These are phyloP conservation scores for Pestalotiopsis sp. DNA, from an alignment of 2,329 filamentous ascomycete species.

Conservation along the genomic window DNA sequence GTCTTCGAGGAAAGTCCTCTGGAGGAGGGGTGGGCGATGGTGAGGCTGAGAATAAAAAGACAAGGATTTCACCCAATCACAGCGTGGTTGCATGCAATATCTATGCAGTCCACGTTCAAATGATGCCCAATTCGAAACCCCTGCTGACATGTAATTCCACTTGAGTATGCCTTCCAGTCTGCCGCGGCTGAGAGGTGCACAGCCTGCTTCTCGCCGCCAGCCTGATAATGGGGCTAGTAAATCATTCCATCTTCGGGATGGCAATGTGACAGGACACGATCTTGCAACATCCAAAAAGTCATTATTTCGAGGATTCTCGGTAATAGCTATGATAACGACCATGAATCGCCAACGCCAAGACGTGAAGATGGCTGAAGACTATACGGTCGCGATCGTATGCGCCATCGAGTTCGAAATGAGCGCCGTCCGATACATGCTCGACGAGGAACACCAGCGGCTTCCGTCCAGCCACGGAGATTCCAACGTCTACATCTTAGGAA, in stretches of 20 bases:
- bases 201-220: background rate
- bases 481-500: conserved; percentile 28
- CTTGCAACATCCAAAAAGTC: too few relatives aligned
- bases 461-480: conserved; percentile 20
- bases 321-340: background rate
- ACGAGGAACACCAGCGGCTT: conserved; percentile 25
- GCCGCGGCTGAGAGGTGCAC: background rate
- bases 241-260: background rate
- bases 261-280: too few relatives aligned
- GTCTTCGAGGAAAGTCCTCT: background rate
- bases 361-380: conserved; percentile 18
- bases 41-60: background rate
- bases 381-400: conserved; percentile 28
- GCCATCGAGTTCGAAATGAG: conserved; percentile 28
- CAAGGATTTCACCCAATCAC: background rate
- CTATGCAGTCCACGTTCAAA: background rate
- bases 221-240: background rate
- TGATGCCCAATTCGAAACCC: background rate
- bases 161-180: background rate
- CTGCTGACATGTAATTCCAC: background rate
- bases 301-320: too few relatives aligned
- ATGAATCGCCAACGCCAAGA: background rate
- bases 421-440: conserved; percentile 30
- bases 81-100: background rate
- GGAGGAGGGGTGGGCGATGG: background rate